These are phyloP conservation scores for Podila epicladia DNA, from an alignment of 192 early-diverging fungal genomes.

Conservation along the genomic window DNA sequence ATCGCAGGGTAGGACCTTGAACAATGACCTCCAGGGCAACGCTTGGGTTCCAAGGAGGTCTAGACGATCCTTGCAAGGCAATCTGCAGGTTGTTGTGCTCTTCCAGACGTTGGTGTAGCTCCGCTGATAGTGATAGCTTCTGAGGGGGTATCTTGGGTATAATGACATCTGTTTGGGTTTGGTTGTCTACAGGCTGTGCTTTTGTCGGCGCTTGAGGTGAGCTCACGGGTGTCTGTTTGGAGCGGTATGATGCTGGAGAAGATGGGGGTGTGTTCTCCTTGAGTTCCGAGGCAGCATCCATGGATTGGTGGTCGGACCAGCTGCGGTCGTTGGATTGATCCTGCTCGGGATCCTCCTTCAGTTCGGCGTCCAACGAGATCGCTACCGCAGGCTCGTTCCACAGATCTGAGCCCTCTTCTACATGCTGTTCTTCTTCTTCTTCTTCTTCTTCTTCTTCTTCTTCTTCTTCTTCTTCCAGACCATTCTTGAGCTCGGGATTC, in stretches of 20 bases:
- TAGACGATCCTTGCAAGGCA: not conserved
- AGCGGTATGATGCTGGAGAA: slow-evolving; percentile 11
- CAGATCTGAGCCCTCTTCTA: not conserved
- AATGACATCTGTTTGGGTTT: slow-evolving; percentile 6
- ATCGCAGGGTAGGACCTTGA: slow-evolving; percentile 2
- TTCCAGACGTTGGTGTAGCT: slow-evolving; percentile 42
- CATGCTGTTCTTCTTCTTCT: not conserved
- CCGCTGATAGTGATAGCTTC: slow-evolving; percentile 1
- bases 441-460: not conserved
- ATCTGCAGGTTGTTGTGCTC: slow-evolving; percentile 37
- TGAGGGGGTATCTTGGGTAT: slow-evolving; percentile 2
- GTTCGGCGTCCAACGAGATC: slow-evolving; percentile 2
- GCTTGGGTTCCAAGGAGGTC: slow-evolving; percentile 47
- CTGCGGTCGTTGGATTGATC: not conserved
- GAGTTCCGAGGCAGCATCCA: not conserved
- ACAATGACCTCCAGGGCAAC: slow-evolving; percentile 21
- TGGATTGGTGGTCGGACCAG: not conserved
- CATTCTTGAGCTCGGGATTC: slow-evolving; percentile 17
- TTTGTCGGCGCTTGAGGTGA: slow-evolving; percentile 18
- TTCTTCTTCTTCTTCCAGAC: slow-evolving; percentile 6
- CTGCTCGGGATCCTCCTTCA: not conserved
- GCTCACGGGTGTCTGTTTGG: slow-evolving; percentile 27
- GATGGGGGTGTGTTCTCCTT: slow-evolving; percentile 24
- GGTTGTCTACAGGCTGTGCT: not conserved
- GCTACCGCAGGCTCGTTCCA: not conserved